phyloP scores from a whole-genome alignment of 2,329 filamentous ascomycete genomes.

The Bipolaris cookei region DNA sequence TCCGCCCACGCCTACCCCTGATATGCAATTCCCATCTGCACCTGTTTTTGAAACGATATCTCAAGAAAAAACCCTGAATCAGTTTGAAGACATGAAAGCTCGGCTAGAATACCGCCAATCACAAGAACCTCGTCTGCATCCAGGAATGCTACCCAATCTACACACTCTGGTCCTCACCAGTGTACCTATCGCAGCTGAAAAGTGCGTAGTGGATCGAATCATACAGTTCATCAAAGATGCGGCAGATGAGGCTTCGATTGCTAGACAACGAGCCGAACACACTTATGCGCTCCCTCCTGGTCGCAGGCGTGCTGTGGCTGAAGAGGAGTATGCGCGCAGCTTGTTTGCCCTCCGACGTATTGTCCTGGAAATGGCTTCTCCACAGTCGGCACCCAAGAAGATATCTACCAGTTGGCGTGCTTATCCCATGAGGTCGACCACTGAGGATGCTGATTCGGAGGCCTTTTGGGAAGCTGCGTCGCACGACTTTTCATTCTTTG shows the following conservation, averaged over 20 bases:
- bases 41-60: slow-evolving; percentile 12
- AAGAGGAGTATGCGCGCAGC: slow-evolving; percentile 56
- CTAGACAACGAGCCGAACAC: slow-evolving; percentile 59
- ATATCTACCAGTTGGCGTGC: slow-evolving; percentile 54
- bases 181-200: slow-evolving; percentile 57
- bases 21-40: background rate
- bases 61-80: slow-evolving; percentile 32
- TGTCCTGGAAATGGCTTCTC: slow-evolving; percentile 57
- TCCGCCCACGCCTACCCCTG: slow-evolving; percentile 6
- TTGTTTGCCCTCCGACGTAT: slow-evolving; percentile 63
- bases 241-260: slow-evolving; percentile 61
- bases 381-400: slow-evolving; percentile 35
- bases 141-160: slow-evolving; percentile 61
- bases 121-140: slow-evolving; percentile 54
- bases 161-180: slow-evolving; percentile 63
- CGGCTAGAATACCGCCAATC: slow-evolving; percentile 44
- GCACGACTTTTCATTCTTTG: slow-evolving; percentile 68
- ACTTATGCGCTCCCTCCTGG: slow-evolving; percentile 67
- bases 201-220: slow-evolving; percentile 49
- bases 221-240: slow-evolving; percentile 63
- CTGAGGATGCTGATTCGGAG: slow-evolving; percentile 65
- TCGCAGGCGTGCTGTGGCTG: slow-evolving; percentile 56
- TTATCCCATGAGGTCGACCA: slow-evolving; percentile 60
- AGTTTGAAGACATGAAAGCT: slow-evolving; percentile 39
- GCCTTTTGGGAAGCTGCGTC: slow-evolving; percentile 65